These are phyloP conservation scores for Forsythia suspensa DNA, from an alignment of 257 asterid species.

Conservation along the genomic window DNA sequence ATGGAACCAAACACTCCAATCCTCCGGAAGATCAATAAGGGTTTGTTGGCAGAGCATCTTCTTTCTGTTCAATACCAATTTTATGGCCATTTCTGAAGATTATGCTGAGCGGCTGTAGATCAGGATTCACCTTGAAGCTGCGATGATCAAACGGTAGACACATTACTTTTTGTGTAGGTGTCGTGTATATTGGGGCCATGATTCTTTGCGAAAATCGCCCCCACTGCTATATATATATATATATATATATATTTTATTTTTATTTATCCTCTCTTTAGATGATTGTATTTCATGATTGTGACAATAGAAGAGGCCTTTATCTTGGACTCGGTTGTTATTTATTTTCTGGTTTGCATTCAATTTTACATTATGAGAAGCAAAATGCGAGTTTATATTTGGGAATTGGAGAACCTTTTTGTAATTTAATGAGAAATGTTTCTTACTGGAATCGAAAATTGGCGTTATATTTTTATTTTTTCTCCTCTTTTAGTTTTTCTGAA, in stretches of 20 bases:
- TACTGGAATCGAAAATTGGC: background rate
- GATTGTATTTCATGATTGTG: constrained; percentile 7
- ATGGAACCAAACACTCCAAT: constrained; percentile 49
- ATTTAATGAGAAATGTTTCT: background rate
- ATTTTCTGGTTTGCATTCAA: constrained; percentile 22
- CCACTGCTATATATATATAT: constrained; percentile 9
- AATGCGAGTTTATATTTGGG: constrained; percentile 19
- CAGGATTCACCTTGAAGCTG: background rate
- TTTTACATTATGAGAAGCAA: constrained; percentile 38
- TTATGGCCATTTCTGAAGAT: constrained; percentile 22
- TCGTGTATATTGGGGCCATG: constrained; percentile 26
- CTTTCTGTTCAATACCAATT: constrained; percentile 6
- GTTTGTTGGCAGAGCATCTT: constrained; percentile 23
- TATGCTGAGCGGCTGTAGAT: background rate
- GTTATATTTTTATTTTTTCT: background rate
- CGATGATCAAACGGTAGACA: constrained; percentile 24
- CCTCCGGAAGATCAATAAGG: constrained; percentile 38
- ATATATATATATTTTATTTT: background rate
- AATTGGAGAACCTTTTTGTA: constrained; percentile 10
- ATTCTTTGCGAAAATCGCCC: constrained; percentile 23
- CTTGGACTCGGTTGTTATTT: constrained; percentile 24
- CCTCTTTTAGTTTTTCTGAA: background rate
- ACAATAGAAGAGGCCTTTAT: constrained; percentile 19
- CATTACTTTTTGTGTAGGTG: constrained; percentile 33
- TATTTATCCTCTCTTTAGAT: background rate